Conservation (phyloP, 257 asterid genomes). For the Ajuga chamaepitys region DNA sequence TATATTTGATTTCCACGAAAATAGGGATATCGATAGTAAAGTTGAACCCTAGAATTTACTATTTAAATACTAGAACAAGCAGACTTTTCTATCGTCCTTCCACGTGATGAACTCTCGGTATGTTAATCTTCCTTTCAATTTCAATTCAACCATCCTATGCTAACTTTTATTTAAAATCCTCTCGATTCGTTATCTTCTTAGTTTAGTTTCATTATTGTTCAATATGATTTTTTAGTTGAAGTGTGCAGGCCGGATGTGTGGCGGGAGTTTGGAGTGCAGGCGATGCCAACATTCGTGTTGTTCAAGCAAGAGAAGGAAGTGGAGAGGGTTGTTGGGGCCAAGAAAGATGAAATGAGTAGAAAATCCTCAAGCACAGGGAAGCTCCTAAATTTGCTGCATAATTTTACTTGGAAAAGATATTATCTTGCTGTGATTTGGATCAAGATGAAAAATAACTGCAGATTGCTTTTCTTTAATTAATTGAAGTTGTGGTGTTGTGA, state of each 20-base stretch:
- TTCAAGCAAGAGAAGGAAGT: slow-evolving; percentile 79
- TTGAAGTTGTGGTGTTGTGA: neutral
- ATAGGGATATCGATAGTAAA: too few relatives aligned
- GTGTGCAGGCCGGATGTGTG: slow-evolving; percentile 64
- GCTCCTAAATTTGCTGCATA: slow-evolving; percentile 88
- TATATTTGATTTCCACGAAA: too few relatives aligned
- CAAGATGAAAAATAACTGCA: neutral
- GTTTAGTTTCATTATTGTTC: neutral
- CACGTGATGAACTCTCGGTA: too few relatives aligned
- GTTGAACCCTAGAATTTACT: too few relatives aligned
- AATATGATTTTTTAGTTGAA: neutral
- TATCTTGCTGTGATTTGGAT: neutral
- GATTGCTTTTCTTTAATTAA: neutral
- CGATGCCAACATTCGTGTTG: slow-evolving; percentile 76
- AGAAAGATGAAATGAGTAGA: slow-evolving; percentile 72
- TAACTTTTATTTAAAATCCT: too few relatives aligned
- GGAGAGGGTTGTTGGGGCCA: slow-evolving; percentile 63
- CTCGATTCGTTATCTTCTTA: too few relatives aligned
- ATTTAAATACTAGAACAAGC: too few relatives aligned
- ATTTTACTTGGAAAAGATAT: neutral
- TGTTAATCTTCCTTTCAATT: too few relatives aligned
- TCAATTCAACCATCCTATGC: too few relatives aligned
- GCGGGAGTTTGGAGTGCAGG: slow-evolving; percentile 36
- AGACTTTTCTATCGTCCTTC: too few relatives aligned
- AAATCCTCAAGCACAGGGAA: slow-evolving; percentile 63